Evolutionary conservation across 2,329 filamentous ascomycete genomes (phyloP), one percentile per base, ranked within the genome.

Genomic region (Trichoderma semiorbis): DNA sequence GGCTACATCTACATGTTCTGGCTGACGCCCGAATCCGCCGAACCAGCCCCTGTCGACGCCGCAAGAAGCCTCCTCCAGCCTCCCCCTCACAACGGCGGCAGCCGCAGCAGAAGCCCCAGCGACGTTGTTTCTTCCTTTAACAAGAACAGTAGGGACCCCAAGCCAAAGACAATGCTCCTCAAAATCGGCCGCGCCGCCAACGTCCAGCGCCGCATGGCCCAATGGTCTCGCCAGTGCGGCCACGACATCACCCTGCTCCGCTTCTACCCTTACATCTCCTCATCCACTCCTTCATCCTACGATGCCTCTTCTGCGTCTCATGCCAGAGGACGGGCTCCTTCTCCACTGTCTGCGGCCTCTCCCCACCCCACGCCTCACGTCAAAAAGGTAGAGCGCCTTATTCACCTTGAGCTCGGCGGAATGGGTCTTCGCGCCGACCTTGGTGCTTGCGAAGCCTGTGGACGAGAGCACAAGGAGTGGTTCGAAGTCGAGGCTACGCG

Each of bases 1-100:
- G 96, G 96, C 47, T 99, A 96, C 83, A 98, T 99, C 75, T 99
- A 99, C 86, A 97, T 99, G 81, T 99, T 98, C 86, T 98, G 95
- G 94, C 87, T 98, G 26, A 98, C 94, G 0, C 90, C 94, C 36
- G 75, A 76, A 7, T 87, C 88, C 8, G 79, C 85, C 0, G 80
- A 87, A 0, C 83, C 86, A 1, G 85, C 89, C 0, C 85, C 90
- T 0, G 84, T 85, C 43, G 90, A 89, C 74, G 84, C 89, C 57
- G 87, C 89, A 24, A 85, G 88, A 10, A 86, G 88, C 12, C 84
- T 92, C 63, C 85, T 91, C 55, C 81, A 85, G 0, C 87, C 89
- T 0, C 83, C 86, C 2, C 78, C 83, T 10, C 61, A 47, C 8
- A 61, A 26, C 21, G 65, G 57, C 81, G 80, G 67, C 69, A 77